Percentiles rank a stretch among this genome's conserved stretches.
phyloP scores from a whole-genome alignment of 164 flowering plant species.

The Sedum album region DNA sequence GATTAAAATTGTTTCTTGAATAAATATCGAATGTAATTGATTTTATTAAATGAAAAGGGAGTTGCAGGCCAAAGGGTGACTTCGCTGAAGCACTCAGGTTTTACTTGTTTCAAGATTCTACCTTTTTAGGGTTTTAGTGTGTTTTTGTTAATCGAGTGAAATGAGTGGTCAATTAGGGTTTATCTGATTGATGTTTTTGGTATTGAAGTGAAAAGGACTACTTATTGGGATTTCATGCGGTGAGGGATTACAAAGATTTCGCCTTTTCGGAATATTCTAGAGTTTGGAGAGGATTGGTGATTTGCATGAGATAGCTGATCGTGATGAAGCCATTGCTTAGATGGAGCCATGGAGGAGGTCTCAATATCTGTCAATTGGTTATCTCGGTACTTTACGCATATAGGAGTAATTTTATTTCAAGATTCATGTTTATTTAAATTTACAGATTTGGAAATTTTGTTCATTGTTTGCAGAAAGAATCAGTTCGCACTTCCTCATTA shows the following conservation, averaged over 20 bases:
- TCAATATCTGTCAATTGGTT: slow-evolving; percentile 60
- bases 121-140: background rate
- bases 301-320: slow-evolving; percentile 60
- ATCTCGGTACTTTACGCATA: slow-evolving; percentile 35
- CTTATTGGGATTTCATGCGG: slow-evolving; percentile 26
- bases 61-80: slow-evolving; percentile 58
- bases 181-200: background rate
- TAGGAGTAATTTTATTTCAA: background rate
- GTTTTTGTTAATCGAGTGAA: background rate
- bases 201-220: too few relatives aligned
- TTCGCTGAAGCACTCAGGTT: slow-evolving; percentile 47
- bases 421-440: background rate
- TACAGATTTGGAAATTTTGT: background rate
- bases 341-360: slow-evolving; percentile 77
- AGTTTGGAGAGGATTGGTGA: slow-evolving; percentile 58
- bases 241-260: slow-evolving; percentile 49
- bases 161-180: background rate
- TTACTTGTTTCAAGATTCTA: background rate
- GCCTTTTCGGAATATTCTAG: slow-evolving; percentile 61
- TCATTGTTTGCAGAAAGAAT: slow-evolving; percentile 38
- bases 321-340: slow-evolving; percentile 57
- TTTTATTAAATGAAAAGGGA: too few relatives aligned
- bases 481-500: slow-evolving; percentile 65
- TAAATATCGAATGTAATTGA: too few relatives aligned
- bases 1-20: too few relatives aligned